Evolutionary conservation across 345 rosid species (phyloP), one percentile per base, ranked within the genome.

Genomic region (Eucalyptus lansdowneana): DNA sequence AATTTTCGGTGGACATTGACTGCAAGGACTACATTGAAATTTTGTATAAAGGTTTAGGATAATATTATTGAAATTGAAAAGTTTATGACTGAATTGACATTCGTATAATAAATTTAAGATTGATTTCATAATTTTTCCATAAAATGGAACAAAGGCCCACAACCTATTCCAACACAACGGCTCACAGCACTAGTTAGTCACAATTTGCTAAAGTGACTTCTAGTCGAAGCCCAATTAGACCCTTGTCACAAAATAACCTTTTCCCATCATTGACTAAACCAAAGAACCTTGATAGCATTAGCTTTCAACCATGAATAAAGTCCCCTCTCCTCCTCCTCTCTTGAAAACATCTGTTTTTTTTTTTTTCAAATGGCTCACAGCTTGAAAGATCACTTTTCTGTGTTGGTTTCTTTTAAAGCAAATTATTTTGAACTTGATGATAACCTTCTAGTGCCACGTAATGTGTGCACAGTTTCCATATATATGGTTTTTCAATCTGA

Each of bases 51-150:
- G 17, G 1, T 62, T 62, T 29, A 29, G 1, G 5, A 6, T 0
- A 2, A 58, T 1, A 58, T 58, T 16, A 51, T 6, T 3, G 54
- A 51, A 51, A 6, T 1, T 51, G 2, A 54, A 54, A 54, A 54
- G 0, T 54, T 54, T 54, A 21, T 1, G 5, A 54, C 2, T 21
- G 0, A 54, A 54, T 21, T 54, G 1, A 21, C 0, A 54, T 2
- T 16, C 0, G 3, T 16, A 54, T 0, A 54, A 9, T 4, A 54
- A 3, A 54, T 54, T 3, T 21, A 54, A 3, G 2, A 54, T 1
- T 54, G 1, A 54, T 54, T 54, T 2, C 4, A 4, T 8, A 54
- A 54, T 4, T 8, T 54, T 54, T 0, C 25, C 11, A 19, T 54
- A 7, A 8, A 54, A 54, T 54, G 60, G 25, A 54, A 21, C 4